phyloP scores from a whole-genome alignment of 192 early-diverging fungal species.

The Gamsiella multidivaricata region DNA sequence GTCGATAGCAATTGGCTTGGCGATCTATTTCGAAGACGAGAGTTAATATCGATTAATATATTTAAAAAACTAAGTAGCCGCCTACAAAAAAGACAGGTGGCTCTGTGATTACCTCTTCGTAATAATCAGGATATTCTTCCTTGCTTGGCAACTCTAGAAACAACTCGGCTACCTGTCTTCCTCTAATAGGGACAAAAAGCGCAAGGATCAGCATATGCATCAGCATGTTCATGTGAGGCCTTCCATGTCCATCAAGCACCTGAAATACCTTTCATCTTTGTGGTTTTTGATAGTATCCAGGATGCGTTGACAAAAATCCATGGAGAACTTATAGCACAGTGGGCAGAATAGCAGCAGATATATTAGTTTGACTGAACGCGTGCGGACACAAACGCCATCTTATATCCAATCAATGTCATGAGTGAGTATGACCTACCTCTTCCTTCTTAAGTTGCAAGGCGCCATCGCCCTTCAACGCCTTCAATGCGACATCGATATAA shows the following conservation, averaged over 20 bases:
- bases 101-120: conserved; percentile 59
- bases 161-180: conserved; percentile 73
- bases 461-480: conserved; percentile 12
- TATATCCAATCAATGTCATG: not conserved
- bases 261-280: conserved; percentile 47
- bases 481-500: conserved; percentile 32
- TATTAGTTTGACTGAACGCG: too few relatives aligned
- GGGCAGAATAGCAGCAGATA: not conserved
- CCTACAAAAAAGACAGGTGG: not conserved
- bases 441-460: conserved; percentile 1
- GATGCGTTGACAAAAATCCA: conserved; percentile 37
- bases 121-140: conserved; percentile 93
- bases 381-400: too few relatives aligned
- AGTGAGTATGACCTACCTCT: conserved; percentile 18
- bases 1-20: conserved; percentile 66
- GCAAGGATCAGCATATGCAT: not conserved
- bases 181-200: conserved; percentile 30
- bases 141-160: conserved; percentile 83
- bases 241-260: too few relatives aligned
- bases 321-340: conserved; percentile 20
- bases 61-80: not conserved
- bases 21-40: conserved; percentile 52
- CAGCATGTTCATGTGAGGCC: too few relatives aligned
- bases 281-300: conserved; percentile 36
- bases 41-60: not conserved